Conservation (phyloP, 2,329 filamentous ascomycete genomes). For the Talaromyces pinophilus region DNA sequence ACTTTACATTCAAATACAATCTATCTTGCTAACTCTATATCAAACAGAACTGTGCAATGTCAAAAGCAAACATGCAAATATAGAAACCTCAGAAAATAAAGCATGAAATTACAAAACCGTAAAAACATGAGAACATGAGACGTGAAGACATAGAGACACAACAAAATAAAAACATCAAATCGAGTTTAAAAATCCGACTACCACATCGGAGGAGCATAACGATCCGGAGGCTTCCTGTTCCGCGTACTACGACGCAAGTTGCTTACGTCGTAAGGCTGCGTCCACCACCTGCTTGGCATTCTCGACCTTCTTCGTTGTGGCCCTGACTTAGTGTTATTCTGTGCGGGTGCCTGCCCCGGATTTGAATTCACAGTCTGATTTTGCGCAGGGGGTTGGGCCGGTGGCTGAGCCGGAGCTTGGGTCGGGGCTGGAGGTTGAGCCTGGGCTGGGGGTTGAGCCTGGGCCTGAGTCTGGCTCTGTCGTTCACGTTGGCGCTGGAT, state of each 20-base stretch:
- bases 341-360: background rate
- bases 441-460: background rate
- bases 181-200: background rate
- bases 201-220: background rate
- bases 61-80: background rate
- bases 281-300: background rate
- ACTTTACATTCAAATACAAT: too few relatives aligned
- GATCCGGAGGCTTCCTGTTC: constrained; percentile 10
- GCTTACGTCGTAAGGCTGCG: background rate
- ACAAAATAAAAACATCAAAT: background rate
- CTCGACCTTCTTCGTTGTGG: background rate
- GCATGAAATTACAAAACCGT: background rate
- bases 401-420: background rate
- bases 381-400: background rate
- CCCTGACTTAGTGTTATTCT: background rate
- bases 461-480: background rate
- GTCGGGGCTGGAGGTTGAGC: background rate
- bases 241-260: constrained; percentile 3
- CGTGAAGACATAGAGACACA: background rate
- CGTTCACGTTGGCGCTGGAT: background rate
- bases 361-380: background rate
- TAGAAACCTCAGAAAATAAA: background rate
- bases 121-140: background rate
- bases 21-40: background rate
- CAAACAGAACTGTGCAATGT: background rate